Evolutionary conservation across 805 yeast species (phyloP), one percentile per base, ranked within the genome.

Genomic region (Candida gorgasii): DNA sequence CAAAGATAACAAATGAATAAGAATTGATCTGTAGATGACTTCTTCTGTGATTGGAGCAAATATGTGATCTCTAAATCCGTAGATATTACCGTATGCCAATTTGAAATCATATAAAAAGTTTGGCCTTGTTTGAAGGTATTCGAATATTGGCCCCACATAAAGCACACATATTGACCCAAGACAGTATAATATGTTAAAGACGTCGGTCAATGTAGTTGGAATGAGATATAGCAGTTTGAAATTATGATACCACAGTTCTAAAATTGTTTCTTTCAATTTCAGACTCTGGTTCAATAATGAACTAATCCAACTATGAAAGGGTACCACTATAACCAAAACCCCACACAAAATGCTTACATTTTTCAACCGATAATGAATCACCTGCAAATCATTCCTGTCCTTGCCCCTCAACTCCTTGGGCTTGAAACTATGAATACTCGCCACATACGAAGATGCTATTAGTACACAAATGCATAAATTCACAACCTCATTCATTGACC

Each of bases 11-110:
- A 44, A 61, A 43, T 35, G 63, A 49, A 44, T 67, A 44, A 46
- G 75, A 45, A 49, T 72, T 0, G 83, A 69, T 1, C 95, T 68
- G 56, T 81, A 88, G 1, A 86, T 75, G 20, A 86, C 48, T 55
- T 88, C 96, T 57, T 88, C 96, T 0, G 92, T 80, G 2, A 83
- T 36, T 3, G 96, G 96, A 0, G 89, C 96, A 29, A 84, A 65
- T 0, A 85, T 42, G 36, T 78, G 69, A 55, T 84, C 81, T 45
- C 93, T 61, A 17, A 79, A 24, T 1, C 80, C 79, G 18, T 61
- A 58, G 3, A 76, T 44, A 6, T 64, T 59, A 7, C 4, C 5
- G 13, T 63, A 43, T 3, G 34, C 34, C 7, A 20, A n/a, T 24
- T 23, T 11, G 7, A 31, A 31, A 14, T 28, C 35, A 5, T 16